Evolutionary conservation across 257 asterid species (phyloP).

Genomic region (Galeopsis tetrahit): DNA sequence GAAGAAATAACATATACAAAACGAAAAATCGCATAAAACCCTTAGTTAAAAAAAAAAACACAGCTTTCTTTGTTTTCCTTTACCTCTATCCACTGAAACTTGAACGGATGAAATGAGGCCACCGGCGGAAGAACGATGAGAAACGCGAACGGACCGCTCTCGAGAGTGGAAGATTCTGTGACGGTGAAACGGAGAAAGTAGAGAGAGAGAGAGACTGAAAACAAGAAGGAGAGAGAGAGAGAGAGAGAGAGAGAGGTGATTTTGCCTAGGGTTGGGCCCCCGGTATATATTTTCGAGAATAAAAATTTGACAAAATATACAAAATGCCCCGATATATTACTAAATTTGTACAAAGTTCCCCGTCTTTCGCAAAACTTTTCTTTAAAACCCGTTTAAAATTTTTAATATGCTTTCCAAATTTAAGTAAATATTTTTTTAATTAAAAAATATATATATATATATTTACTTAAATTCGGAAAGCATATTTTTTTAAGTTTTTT

Average conservation of each 20-base stretch:
- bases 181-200: not conserved
- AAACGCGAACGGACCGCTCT: slow-evolving; percentile 6
- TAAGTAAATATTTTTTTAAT: no score
- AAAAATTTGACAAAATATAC: not conserved
- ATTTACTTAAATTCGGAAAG: no score
- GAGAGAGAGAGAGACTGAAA: not conserved
- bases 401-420: not conserved
- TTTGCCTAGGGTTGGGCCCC: slow-evolving; percentile 32
- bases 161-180: not conserved
- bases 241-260: slow-evolving; percentile 16
- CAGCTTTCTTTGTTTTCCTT: not conserved
- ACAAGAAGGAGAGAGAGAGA: not conserved
- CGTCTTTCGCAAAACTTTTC: not conserved
- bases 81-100: slow-evolving; percentile 20
- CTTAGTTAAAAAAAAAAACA: not conserved
- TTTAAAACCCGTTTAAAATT: not conserved
- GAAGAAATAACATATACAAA: not conserved
- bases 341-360: not conserved
- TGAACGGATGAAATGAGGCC: not conserved
- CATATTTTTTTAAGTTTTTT: no score
- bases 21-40: slow-evolving; percentile 9
- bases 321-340: not conserved
- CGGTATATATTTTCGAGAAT: slow-evolving; percentile 11
- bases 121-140: not conserved
- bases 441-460: no score